Evolutionary conservation across 768 basidiomycete species (phyloP).

Genomic region (Lactarius vividus): DNA sequence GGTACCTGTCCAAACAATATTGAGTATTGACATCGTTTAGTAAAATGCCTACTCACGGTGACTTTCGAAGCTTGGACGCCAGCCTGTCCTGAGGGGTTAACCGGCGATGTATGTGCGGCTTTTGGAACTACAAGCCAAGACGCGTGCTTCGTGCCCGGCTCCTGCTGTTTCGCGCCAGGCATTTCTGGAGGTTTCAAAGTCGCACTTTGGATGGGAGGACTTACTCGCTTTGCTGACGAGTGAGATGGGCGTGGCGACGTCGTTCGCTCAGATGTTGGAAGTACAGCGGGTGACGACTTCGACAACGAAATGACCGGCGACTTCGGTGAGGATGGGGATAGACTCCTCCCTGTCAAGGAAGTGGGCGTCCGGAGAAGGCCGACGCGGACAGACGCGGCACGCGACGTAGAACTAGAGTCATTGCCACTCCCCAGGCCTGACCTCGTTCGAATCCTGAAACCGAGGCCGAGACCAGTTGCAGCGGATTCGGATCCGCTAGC

Average conservation of each 20-base stretch:
- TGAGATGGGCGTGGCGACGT: conserved; percentile 6
- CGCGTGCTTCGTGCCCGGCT: conserved; percentile 19
- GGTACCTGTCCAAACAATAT: conserved; percentile 7
- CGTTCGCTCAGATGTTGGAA: conserved; percentile 14
- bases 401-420: conserved; percentile 5
- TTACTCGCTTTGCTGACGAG: conserved; percentile 12
- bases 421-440: conserved; percentile 5
- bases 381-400: conserved; percentile 16
- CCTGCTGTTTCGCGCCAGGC: conserved; percentile 1
- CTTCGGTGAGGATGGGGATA: conserved; percentile 15
- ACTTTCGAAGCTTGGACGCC: conserved; percentile 7
- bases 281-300: conserved; percentile 6
- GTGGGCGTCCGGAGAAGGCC: conserved; percentile 22
- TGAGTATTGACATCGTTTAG: not conserved
- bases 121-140: conserved; percentile 25
- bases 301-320: not conserved
- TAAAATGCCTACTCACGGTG: conserved; percentile 4
- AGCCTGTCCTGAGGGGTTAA: not conserved
- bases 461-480: conserved; percentile 23
- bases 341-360: conserved; percentile 3
- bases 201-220: conserved; percentile 14
- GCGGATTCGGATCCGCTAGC: conserved; percentile 23
- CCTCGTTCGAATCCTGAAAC: conserved; percentile 23
- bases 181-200: conserved; percentile 6
- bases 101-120: not conserved